Evolutionary conservation across 148 eudicot species (phyloP).

Genomic region (Rhododendron vialii): DNA sequence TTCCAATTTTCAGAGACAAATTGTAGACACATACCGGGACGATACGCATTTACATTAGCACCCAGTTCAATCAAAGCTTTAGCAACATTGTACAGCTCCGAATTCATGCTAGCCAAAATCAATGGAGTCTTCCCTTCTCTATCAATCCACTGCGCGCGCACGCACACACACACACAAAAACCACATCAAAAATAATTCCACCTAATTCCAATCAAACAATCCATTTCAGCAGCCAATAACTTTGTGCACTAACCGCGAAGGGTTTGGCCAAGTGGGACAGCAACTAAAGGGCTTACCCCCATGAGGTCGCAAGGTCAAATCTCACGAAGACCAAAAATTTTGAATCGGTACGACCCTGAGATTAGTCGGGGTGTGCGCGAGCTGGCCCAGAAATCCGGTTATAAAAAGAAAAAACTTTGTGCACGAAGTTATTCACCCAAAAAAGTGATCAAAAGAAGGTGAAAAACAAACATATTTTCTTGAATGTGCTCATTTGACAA

Average conservation of each 20-base stretch:
- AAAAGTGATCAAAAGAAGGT: not conserved
- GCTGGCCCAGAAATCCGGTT: too few species aligned
- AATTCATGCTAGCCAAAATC: slow-evolving; percentile 69
- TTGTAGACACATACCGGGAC: slow-evolving; percentile 49
- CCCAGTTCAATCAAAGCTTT: slow-evolving; percentile 87
- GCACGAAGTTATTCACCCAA: not conserved
- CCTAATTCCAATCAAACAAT: not conserved
- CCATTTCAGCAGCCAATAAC: not conserved
- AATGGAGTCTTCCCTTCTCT: slow-evolving; percentile 92
- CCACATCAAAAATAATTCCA: not conserved
- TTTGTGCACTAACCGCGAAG: not conserved
- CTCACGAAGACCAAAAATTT: too few species aligned
- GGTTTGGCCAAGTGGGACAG: not conserved
- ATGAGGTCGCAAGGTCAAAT: too few species aligned
- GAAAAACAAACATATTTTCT: not conserved
- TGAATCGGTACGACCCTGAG: too few species aligned
- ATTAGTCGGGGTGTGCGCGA: too few species aligned
- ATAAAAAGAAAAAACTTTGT: not conserved
- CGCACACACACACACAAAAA: slow-evolving; percentile 18
- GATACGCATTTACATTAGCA: slow-evolving; percentile 88
- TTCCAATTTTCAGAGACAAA: not conserved
- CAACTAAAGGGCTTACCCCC: not conserved
- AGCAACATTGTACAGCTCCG: slow-evolving; percentile 58
- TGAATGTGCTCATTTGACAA: not conserved
- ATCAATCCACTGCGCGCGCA: slow-evolving; percentile 67